Evolutionary conservation across 352 stramenopile genomes (phyloP), one percentile per base, ranked within the genome.

Genomic region (Pelagophyceae sp.): DNA sequence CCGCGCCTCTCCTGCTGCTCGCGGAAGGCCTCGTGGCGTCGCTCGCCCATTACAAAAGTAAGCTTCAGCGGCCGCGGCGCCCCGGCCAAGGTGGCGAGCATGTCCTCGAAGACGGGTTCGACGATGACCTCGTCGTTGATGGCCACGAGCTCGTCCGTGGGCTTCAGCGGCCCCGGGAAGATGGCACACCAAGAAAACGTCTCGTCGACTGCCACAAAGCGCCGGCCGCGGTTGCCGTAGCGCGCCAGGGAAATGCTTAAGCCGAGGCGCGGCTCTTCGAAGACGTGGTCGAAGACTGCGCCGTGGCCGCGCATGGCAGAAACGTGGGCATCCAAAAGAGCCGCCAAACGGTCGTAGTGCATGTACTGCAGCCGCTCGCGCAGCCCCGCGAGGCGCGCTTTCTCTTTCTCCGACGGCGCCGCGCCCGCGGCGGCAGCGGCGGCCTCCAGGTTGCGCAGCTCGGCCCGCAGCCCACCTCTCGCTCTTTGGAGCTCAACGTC

Each of bases 341-440:
- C 77, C 78, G 72, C 76, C 80, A 64, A 72, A 64, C 79, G 79
- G 79, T 11, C 19, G 19, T 71, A 15, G 19, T 71, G 19, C 5
- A 15, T 2, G 61, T 38, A 71, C 19, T 38, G 6, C 5, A 1
- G 3, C 29, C 38, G 61, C 29, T 6, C 29, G 6, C 23, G 15
- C 58, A 27, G 20, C 58, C 31, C 3, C 15, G 23, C 31, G 15
- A 33, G 15, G 58, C 17, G 25, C 58, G 6, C 17, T 27, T 71
- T 71, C 61, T 65, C 81, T 33, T 50, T 80, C 32, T 77, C 80
- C 85, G 83, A 76, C 71, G 81, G n/a, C n/a, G n/a, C n/a, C n/a
- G n/a, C n/a, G n/a, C n/a, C n/a, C n/a, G n/a, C n/a, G n/a, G n/a
- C n/a, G n/a, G n/a, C n/a, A n/a, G n/a, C n/a, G n/a, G n/a, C n/a